Evolutionary conservation across 108 stramenopile species (phyloP), one percentile per base, ranked within the genome.

Genomic region (Skeletonema potamos): DNA sequence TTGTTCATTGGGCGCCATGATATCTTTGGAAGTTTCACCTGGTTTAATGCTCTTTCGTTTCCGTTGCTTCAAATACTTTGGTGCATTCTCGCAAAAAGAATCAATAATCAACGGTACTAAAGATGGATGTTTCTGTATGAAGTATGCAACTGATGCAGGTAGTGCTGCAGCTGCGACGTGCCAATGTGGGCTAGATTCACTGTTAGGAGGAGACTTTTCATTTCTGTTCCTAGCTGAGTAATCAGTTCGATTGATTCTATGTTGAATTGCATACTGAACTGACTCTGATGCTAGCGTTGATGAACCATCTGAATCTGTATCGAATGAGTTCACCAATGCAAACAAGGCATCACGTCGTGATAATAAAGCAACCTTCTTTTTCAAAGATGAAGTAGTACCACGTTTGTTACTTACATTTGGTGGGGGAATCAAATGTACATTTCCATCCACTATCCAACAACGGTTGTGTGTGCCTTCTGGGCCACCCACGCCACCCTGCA

Each of bases 381-480:
- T n/a, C n/a, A 10, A n/a, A 9, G 13, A 13, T 17, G 17, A 51
- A 11, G 27, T 28, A 6, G 57, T 13, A 26, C 30, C 30, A 56
- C 7, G 17, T 34, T 22, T 54, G 15, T 13, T 54, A 4, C 12
- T 29, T n/a, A n/a, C n/a, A 32, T 6, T 57, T 34, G 11, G 24
- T 20, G 83, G 79, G 54, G 76, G 72, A 13, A 92, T 68, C 46
- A 92, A 37, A 36, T 82, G 68, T 26, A 92, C 51, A 28, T 78
- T 39, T 10, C 89, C 92, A 64, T 81, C 58, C 46, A 77, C 79
- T 51, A 90, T 77, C 86, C 87, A 92, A 74, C 89, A 89, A 9
- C 84, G 58, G 68, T 89, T 77, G 7, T 62, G 63, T 58, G 82
- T 79, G 24, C 62, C 75, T 28, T 72, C 74, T 1, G 87, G 77